Base-by-base conservation (phyloP, 2,329 filamentous ascomycete genomes). In the Arthrobotrys conoides region DNA sequence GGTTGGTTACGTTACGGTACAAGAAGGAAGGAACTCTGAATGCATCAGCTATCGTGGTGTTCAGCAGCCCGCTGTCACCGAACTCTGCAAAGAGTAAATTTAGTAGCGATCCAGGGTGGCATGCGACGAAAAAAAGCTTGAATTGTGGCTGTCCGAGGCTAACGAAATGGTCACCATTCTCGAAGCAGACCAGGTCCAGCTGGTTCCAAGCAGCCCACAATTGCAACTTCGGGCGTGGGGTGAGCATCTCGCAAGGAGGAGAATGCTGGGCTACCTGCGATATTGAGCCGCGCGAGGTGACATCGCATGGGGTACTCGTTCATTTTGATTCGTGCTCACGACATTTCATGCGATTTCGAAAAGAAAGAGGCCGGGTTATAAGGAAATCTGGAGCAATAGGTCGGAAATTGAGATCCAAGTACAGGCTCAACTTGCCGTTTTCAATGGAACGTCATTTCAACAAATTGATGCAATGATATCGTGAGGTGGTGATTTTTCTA, bases 211-310 rank as follows among this genome's bases (percentile, higher is more conserved):
- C 44, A 18, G 44, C 51, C 72, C 51, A 48, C 38, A 41, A 41
- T 46, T 46, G 65, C 24, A 55, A 44, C 22, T 51, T 59, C 20
- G 9, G 49, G 61, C 73, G 67, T 77, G 66, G 73, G 73, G 64
- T 70, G 72, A 66, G 46, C 48, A 48, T 66, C 46, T 61, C 71
- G 46, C 69, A 33, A 59, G 36, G n/a, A 30, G n/a, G 24, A n/a
- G 41, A 65, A 69, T 20, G 61, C 63, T 57, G 57, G 57, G 63
- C 59, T 70, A 64, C 75, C 75, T 78, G 68, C 75, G 59, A 72
- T 78, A 72, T 78, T 69, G 24, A 78, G 68, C 68, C 75, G 75
- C 61, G 48, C 44, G 46, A 72, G 49, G 75, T 78, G 38, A 78
- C 75, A 78, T 78, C 53, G 75, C 75, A 78, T 72, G 75, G 75